Evolutionary conservation across 2,329 filamentous ascomycete species (phyloP).

Genomic region (Sclerotinia minor): DNA sequence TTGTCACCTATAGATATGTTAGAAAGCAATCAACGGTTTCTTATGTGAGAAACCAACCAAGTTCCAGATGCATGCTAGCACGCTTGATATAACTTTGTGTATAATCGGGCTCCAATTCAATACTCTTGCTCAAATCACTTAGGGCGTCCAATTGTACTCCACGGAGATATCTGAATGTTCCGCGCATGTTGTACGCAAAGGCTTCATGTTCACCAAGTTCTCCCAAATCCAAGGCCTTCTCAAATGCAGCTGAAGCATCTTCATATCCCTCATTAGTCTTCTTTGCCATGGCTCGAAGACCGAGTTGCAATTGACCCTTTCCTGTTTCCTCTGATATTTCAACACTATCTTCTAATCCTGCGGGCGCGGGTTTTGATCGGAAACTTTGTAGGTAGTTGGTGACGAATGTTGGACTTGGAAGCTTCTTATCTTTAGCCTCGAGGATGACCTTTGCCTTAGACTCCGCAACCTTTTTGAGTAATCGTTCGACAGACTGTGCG

Average conservation of each 20-base stretch:
- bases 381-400: constrained; percentile 99
- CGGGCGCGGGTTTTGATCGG: constrained; percentile 76
- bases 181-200: constrained; percentile 92
- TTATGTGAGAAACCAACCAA: constrained; percentile 57
- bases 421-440: constrained; percentile 73
- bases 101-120: constrained; percentile 82
- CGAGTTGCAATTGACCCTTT: constrained; percentile 81
- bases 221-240: constrained; percentile 80
- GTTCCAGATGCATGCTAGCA: constrained; percentile 95
- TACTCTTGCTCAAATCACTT: constrained; percentile 84
- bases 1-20: constrained; percentile 62
- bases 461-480: constrained; percentile 96
- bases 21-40: constrained; percentile 31
- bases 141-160: constrained; percentile 85
- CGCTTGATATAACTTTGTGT: constrained; percentile 99
- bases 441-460: constrained; percentile 90
- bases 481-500: constrained; percentile 84
- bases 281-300: constrained; percentile 75
- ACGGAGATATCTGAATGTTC: constrained; percentile 90
- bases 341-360: constrained; percentile 77
- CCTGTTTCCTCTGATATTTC: constrained; percentile 77
- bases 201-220: constrained; percentile 82
- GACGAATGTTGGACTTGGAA: constrained; percentile 94
- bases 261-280: constrained; percentile 91
- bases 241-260: constrained; percentile 81